Conservation (phyloP, 1,284 basidiomycete genomes). For the Amylostereum areolatum region DNA sequence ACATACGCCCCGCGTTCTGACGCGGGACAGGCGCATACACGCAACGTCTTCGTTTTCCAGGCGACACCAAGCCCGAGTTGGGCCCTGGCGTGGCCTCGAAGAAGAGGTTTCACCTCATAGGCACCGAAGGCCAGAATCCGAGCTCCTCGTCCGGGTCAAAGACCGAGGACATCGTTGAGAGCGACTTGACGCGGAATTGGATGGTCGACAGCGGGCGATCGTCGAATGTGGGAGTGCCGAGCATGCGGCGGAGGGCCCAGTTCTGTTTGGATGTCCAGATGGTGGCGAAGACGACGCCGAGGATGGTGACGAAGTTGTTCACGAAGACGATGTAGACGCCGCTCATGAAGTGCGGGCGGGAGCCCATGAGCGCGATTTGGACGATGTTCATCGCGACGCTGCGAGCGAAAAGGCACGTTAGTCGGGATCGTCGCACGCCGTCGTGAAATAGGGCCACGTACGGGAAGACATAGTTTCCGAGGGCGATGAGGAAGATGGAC, state of each 20-base stretch:
- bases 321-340: constrained; percentile 19
- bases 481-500: constrained; percentile 23
- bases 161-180: background rate
- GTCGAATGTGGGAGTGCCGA: constrained; percentile 7
- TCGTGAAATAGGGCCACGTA: constrained; percentile 7
- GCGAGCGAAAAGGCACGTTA: background rate
- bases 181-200: constrained; percentile 9
- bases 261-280: constrained; percentile 25
- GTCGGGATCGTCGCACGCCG: no score
- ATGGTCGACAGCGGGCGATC: constrained; percentile 8
- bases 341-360: constrained; percentile 14
- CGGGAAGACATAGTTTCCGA: constrained; percentile 29
- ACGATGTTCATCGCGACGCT: constrained; percentile 19
- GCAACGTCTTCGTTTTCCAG: no score
- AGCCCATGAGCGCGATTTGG: constrained; percentile 21
- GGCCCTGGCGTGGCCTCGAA: no score
- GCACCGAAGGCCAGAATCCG: background rate
- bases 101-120: background rate
- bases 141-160: constrained; percentile 6
- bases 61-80: no score
- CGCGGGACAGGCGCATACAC: no score
- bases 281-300: constrained; percentile 32
- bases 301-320: constrained; percentile 27
- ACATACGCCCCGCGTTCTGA: no score
- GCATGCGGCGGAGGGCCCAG: constrained; percentile 12